Evolutionary conservation across 1,284 basidiomycete genomes (phyloP).

Genomic region (Trichosporon ovoides): DNA sequence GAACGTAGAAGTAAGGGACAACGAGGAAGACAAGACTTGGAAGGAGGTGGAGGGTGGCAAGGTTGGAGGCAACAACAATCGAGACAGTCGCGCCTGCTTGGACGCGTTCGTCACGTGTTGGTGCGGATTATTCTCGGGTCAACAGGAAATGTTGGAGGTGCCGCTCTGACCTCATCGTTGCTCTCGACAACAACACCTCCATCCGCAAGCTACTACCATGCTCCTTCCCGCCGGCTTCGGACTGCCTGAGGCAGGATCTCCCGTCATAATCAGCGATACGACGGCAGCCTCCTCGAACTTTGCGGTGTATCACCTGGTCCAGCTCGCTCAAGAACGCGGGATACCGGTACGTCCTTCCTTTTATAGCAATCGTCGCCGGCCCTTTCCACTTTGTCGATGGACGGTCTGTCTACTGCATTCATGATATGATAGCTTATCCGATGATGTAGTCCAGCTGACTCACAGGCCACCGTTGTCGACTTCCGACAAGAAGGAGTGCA

Average conservation of each 20-base stretch:
- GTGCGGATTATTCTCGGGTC: neutral
- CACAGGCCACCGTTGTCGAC: conserved; percentile 40
- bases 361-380: no score
- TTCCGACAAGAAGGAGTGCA: conserved; percentile 33
- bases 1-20: neutral
- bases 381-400: neutral
- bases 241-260: neutral
- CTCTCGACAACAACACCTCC: neutral
- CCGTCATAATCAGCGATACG: conserved; percentile 40
- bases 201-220: neutral
- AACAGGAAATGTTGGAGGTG: neutral
- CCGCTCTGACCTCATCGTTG: neutral
- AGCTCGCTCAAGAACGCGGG: conserved; percentile 24
- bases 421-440: neutral
- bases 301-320: conserved; percentile 38
- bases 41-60: neutral
- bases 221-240: neutral
- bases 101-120: no score
- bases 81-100: no score
- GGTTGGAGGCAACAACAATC: neutral
- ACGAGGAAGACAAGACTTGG: neutral
- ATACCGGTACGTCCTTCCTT: conserved; percentile 18
- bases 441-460: conserved; percentile 5
- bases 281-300: conserved; percentile 39
- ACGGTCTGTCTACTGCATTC: no score